A percentile compares a stretch with the other conserved stretches of the same genome.
Conservation (phyloP, 495 filamentous ascomycete genomes). For the Daldinia grandis region DNA sequence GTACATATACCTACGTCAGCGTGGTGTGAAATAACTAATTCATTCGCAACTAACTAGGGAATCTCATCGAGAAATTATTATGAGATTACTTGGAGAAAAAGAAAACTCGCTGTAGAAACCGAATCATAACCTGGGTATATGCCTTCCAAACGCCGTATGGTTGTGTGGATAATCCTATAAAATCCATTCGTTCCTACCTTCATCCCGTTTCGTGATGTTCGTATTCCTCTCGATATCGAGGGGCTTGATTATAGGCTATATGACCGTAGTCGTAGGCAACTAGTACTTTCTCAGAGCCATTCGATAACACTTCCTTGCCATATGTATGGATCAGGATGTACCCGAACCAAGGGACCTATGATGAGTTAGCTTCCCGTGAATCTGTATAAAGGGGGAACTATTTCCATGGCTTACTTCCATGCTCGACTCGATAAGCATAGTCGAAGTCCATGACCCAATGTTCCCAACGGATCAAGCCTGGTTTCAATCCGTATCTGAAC, state of each 20-base stretch:
- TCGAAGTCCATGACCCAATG: constrained; percentile 44
- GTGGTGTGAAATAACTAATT: background rate
- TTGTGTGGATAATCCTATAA: background rate
- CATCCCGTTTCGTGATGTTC: background rate
- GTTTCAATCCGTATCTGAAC: constrained; percentile 38
- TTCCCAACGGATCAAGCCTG: constrained; percentile 42
- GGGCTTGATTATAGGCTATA: background rate
- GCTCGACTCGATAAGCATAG: constrained; percentile 39
- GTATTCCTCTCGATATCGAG: background rate
- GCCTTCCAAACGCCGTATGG: constrained; percentile 28
- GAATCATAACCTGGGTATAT: constrained; percentile 33
- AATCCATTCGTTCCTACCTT: background rate
- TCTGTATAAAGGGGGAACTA: background rate
- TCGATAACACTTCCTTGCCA: constrained; percentile 38
- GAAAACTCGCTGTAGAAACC: constrained; percentile 8
- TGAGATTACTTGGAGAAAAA: background rate
- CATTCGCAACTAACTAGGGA: background rate
- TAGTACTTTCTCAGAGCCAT: constrained; percentile 18
- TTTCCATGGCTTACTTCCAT: constrained; percentile 34
- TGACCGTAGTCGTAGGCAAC: background rate
- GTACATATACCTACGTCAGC: background rate
- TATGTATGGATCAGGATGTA: constrained; percentile 43
- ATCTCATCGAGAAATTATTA: background rate
- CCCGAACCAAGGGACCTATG: constrained; percentile 39
- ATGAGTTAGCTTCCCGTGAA: constrained; percentile 3